These are phyloP conservation scores for Colletotrichum sp. DNA, from an alignment of 2,329 filamentous ascomycete species.

Conservation along the genomic window DNA sequence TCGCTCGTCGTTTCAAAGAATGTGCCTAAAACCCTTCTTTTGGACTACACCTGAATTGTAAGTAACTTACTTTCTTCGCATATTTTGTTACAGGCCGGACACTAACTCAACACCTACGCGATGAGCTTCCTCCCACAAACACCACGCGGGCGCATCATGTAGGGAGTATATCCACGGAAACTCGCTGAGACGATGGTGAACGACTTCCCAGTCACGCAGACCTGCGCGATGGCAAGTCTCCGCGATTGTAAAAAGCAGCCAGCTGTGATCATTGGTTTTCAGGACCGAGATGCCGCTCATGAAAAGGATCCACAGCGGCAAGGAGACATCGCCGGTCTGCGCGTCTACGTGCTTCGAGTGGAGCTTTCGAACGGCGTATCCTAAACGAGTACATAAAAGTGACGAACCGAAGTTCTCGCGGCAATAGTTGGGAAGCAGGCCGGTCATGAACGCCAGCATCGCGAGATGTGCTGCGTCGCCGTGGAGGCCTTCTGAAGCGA, in stretches of 20 bases:
- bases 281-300: neutral
- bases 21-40: neutral
- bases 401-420: neutral
- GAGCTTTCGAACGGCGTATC: neutral
- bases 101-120: neutral
- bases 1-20: neutral
- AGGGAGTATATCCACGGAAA: neutral
- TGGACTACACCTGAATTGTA: neutral
- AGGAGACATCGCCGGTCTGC: neutral
- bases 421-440: neutral
- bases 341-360: neutral
- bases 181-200: neutral
- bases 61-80: neutral
- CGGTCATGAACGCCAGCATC: neutral
- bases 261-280: neutral
- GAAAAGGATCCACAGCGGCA: neutral
- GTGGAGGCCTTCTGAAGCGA: neutral
- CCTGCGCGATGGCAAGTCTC: neutral
- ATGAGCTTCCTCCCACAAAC: neutral
- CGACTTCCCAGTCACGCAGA: neutral
- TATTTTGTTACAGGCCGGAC: neutral
- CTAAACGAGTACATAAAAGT: neutral
- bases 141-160: neutral
- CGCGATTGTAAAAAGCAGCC: neutral
- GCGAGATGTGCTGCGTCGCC: neutral